These are phyloP conservation scores for Suhomyces xylopsoci DNA, from an alignment of 805 yeast genomes.

Conservation along the genomic window DNA sequence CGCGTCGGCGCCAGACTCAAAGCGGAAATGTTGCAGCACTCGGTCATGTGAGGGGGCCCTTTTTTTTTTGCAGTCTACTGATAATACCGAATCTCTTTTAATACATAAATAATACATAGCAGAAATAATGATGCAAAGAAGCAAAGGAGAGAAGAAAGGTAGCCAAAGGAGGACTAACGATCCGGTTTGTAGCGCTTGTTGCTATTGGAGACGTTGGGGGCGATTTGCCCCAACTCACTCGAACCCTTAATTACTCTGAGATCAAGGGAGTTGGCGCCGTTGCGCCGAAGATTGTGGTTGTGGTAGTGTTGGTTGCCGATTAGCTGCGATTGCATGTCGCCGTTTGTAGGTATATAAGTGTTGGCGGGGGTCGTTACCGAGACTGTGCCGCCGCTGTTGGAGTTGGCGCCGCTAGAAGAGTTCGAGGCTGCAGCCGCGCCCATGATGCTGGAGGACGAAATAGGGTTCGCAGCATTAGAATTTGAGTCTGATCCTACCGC, in stretches of 20 bases:
- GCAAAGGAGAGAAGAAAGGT: neutral
- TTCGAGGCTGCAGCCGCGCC: neutral
- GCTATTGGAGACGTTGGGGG: slow-evolving; percentile 1
- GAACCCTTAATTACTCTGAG: neutral
- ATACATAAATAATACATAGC: slow-evolving; percentile 7
- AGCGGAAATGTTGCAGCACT: neutral
- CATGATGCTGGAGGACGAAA: neutral
- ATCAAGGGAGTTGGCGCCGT: neutral
- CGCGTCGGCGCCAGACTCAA: neutral
- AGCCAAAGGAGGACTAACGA: neutral
- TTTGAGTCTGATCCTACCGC: slow-evolving; percentile 1
- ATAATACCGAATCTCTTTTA: slow-evolving; percentile 6
- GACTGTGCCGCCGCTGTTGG: neutral
- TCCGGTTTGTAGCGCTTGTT: slow-evolving; percentile 5
- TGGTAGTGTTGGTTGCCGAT: slow-evolving; percentile 1
- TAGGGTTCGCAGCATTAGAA: neutral
- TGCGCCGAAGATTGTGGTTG: neutral
- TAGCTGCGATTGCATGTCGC: neutral
- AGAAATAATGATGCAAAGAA: neutral
- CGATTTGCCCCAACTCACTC: neutral
- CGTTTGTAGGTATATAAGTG: neutral
- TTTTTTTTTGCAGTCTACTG: slow-evolving; percentile 1
- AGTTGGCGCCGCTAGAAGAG: neutral
- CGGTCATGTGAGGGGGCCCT: neutral
- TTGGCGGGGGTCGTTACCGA: neutral